A percentile compares a stretch with the other conserved stretches of the same genome.
Evolutionary conservation across 2,329 filamentous ascomycete genomes (phyloP).

Genomic region (Diaporthe velutina): DNA sequence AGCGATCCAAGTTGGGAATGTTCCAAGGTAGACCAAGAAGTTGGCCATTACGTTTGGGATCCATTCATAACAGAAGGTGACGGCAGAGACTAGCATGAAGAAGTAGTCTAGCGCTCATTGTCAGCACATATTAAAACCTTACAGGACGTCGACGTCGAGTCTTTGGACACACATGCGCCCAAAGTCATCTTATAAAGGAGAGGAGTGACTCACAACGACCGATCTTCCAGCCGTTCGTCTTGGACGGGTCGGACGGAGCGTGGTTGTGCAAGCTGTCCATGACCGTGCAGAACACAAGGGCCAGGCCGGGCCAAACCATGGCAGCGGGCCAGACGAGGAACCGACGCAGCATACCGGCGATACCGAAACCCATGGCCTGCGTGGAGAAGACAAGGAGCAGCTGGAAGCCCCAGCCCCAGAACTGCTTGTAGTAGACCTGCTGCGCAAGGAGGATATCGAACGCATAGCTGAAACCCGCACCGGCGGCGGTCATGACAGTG

Average conservation of each 20-base stretch:
- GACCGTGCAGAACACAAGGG: slow-evolving; percentile 51
- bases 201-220: slow-evolving; percentile 17
- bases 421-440: slow-evolving; percentile 50
- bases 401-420: slow-evolving; percentile 48
- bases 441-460: slow-evolving; percentile 46
- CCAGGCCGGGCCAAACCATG: slow-evolving; percentile 49
- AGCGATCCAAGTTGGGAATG: slow-evolving; percentile 31
- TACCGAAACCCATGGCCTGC: slow-evolving; percentile 51
- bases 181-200: too few species aligned
- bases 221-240: slow-evolving; percentile 34
- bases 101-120: neutral
- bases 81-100: slow-evolving; percentile 17
- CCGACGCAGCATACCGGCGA: slow-evolving; percentile 50
- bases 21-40: slow-evolving; percentile 26
- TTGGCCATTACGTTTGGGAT: slow-evolving; percentile 36
- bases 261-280: slow-evolving; percentile 49
- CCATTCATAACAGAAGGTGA: slow-evolving; percentile 35
- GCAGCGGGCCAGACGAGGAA: slow-evolving; percentile 52
- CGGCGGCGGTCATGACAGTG: slow-evolving; percentile 24
- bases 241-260: slow-evolving; percentile 28
- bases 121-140: neutral
- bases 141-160: too few species aligned
- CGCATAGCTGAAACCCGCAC: slow-evolving; percentile 41
- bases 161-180: too few species aligned
- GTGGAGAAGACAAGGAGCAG: slow-evolving; percentile 49